These are phyloP conservation scores for Eucalyptus caleyi DNA, from an alignment of 345 rosid species.

Conservation along the genomic window DNA sequence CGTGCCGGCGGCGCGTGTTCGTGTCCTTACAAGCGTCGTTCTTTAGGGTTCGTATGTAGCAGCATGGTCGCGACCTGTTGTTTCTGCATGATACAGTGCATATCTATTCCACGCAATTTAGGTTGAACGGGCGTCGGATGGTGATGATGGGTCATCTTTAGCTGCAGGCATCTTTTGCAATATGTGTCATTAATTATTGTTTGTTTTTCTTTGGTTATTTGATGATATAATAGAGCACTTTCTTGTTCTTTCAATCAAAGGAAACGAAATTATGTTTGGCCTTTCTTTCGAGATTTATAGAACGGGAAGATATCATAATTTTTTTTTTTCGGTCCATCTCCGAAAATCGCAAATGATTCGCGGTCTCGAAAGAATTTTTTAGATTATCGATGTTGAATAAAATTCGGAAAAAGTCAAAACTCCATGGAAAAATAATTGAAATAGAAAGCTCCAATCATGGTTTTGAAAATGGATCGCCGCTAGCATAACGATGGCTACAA, in stretches of 20 bases:
- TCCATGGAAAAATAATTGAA: not conserved
- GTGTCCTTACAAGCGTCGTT: not conserved
- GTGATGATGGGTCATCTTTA: not conserved
- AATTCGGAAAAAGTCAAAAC: not conserved
- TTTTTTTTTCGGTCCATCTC: not conserved
- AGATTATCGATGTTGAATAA: too few relatives aligned
- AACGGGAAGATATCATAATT: not conserved
- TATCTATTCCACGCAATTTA: accelerated
- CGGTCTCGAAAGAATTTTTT: not conserved
- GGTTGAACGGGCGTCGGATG: not conserved
- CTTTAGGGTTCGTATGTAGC: not conserved
- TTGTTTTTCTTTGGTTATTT: not conserved
- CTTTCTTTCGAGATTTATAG: not conserved
- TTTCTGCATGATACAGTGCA: not conserved
- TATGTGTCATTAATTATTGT: not conserved
- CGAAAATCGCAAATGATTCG: not conserved
- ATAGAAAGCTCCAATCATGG: not conserved
- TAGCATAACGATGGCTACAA: not conserved
- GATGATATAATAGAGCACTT: not conserved
- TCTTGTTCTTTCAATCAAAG: not conserved
- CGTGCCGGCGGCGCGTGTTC: not conserved
- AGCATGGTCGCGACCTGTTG: not conserved
- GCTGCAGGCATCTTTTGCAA: not conserved
- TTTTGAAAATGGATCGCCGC: not conserved
- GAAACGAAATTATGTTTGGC: not conserved